Evolutionary conservation across 148 eudicot genomes (phyloP).

Genomic region (Diospyros lotus): DNA sequence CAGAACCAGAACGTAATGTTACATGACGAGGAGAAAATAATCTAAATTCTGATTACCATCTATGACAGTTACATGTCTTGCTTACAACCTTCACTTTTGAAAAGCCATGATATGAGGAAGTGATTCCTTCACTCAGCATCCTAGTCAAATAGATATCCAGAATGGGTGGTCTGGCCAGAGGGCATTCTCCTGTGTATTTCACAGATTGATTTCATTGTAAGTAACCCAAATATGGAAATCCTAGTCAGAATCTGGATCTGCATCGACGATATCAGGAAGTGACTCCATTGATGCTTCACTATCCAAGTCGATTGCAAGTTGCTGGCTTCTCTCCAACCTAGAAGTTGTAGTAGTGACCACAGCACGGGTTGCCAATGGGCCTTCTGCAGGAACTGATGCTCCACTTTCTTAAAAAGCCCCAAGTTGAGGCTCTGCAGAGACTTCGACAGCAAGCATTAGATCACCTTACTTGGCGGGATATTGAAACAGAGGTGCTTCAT

Average conservation of each 20-base stretch:
- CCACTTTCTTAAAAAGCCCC: conserved; percentile 7
- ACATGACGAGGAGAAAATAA: too few relatives aligned
- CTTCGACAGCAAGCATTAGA: conserved; percentile 3
- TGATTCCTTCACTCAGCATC: too few relatives aligned
- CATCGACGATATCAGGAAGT: conserved; percentile 49
- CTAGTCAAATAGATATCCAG: too few relatives aligned
- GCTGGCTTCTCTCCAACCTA: conserved; percentile 7
- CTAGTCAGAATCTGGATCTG: conserved; percentile 48
- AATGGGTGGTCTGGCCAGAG: not conserved
- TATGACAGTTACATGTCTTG: too few relatives aligned
- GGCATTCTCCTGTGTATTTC: not conserved
- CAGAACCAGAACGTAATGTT: too few relatives aligned
- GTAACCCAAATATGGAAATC: not conserved
- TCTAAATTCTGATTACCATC: too few relatives aligned
- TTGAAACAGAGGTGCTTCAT: conserved; percentile 14
- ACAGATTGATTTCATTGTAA: not conserved
- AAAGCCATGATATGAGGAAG: too few relatives aligned
- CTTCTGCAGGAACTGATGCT: conserved; percentile 13
- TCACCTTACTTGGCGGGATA: conserved; percentile 14
- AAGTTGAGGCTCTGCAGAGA: conserved; percentile 9
- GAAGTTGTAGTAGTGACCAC: conserved; percentile 2
- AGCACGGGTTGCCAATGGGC: not conserved
- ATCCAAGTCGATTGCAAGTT: conserved; percentile 16
- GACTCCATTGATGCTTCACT: conserved; percentile 25
- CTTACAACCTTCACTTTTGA: too few relatives aligned